Conservation (phyloP, 805 yeast species). For the Candida andamanensis region DNA sequence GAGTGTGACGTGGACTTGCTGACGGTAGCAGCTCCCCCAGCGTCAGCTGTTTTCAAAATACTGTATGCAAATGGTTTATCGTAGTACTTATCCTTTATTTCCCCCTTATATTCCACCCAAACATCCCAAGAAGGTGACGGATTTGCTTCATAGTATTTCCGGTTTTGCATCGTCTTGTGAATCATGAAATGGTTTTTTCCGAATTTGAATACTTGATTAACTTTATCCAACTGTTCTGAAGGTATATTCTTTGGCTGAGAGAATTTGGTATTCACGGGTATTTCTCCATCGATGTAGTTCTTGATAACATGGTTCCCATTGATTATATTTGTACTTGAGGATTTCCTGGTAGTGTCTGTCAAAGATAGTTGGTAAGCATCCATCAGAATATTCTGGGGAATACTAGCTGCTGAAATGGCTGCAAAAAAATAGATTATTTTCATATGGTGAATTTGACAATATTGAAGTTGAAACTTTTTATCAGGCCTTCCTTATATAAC, state of each 20-base stretch:
- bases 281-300: not conserved
- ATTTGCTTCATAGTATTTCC: not conserved
- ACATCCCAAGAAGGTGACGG: too few species aligned
- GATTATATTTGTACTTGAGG: not conserved
- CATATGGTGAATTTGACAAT: too few species aligned
- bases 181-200: conserved; percentile 5
- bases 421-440: too few species aligned
- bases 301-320: not conserved
- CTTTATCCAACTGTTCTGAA: conserved; percentile 3
- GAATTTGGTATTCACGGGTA: conserved; percentile 1
- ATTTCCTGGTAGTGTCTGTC: too few species aligned
- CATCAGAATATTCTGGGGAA: too few species aligned
- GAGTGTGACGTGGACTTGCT: not conserved
- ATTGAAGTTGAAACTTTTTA: too few species aligned
- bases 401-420: too few species aligned
- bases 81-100: not conserved
- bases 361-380: not conserved
- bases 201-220: conserved; percentile 7
- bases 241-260: conserved; percentile 4
- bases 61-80: conserved; percentile 5
- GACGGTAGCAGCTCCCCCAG: conserved; percentile 3
- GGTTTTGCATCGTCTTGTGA: conserved; percentile 5
- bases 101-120: conserved; percentile 9
- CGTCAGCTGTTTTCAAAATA: conserved; percentile 2
- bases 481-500: too few species aligned